Evolutionary conservation across 148 eudicot genomes (phyloP).

Genomic region (Drosera capensis): DNA sequence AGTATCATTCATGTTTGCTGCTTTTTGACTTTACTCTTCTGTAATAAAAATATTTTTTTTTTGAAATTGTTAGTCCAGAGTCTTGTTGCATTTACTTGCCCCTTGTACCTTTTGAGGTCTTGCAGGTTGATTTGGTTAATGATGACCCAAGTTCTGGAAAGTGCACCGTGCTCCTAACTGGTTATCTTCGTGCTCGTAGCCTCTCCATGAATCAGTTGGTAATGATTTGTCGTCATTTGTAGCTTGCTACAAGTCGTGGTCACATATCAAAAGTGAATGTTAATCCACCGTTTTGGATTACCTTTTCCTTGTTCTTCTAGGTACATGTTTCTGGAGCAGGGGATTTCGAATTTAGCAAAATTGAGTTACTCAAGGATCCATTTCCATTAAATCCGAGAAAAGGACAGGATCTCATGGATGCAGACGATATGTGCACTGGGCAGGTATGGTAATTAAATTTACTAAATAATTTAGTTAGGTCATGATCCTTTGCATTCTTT

Average conservation of each 20-base stretch:
- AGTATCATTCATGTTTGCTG: too few species aligned
- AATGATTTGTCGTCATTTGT: slow-evolving; percentile 6
- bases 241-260: too few species aligned
- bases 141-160: slow-evolving; percentile 38
- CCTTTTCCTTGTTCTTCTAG: slow-evolving; percentile 19
- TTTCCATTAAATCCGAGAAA: slow-evolving; percentile 56
- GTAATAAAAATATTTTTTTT: too few species aligned
- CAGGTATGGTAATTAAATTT: slow-evolving; percentile 19
- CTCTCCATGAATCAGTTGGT: slow-evolving; percentile 97
- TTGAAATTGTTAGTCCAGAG: too few species aligned
- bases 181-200: slow-evolving; percentile 67
- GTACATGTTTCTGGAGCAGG: slow-evolving; percentile 97
- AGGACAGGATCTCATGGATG: slow-evolving; percentile 71
- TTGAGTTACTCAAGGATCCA: slow-evolving; percentile 80
- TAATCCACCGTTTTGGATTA: neutral
- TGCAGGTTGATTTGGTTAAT: slow-evolving; percentile 56
- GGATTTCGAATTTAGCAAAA: slow-evolving; percentile 69
- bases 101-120: neutral
- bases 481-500: neutral
- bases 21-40: too few species aligned
- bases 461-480: neutral
- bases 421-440: slow-evolving; percentile 42
- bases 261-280: too few species aligned
- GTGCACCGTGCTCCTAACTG: slow-evolving; percentile 63
- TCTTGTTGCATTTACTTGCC: too few species aligned